These are phyloP conservation scores for Hemisphaericaspora subhashii DNA, from an alignment of 1,139 yeast genomes.

Conservation along the genomic window DNA sequence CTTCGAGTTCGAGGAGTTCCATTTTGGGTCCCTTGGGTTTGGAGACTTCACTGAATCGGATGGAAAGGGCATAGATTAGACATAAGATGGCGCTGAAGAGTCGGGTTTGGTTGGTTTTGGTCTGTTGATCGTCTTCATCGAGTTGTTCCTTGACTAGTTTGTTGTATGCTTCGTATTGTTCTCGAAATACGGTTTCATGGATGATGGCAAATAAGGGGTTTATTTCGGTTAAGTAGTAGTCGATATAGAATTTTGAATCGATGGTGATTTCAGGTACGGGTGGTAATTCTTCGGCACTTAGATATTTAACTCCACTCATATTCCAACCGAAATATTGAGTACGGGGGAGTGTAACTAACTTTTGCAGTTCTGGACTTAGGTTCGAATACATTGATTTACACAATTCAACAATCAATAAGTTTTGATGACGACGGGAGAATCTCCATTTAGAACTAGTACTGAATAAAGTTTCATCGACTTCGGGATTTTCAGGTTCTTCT, in stretches of 20 bases:
- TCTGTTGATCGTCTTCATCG: conserved; percentile 17
- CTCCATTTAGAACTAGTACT: conserved; percentile 47
- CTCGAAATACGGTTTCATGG: conserved; percentile 55
- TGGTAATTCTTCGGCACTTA: conserved; percentile 42
- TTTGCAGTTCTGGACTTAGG: conserved; percentile 38
- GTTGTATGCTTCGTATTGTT: conserved; percentile 47
- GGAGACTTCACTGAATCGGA: conserved; percentile 53
- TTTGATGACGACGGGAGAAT: conserved; percentile 51
- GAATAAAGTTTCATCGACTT: conserved; percentile 19
- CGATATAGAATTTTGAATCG: conserved; percentile 23
- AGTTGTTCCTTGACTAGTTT: conserved; percentile 13
- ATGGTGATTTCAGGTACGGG: conserved; percentile 25
- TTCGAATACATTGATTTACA: conserved; percentile 39
- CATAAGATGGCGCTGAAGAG: conserved; percentile 55
- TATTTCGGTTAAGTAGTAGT: conserved; percentile 49
- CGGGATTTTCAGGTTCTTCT: conserved; percentile 21
- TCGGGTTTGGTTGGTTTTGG: conserved; percentile 34
- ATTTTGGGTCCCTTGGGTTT: conserved; percentile 36
- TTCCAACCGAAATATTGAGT: conserved; percentile 69
- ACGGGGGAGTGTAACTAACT: conserved; percentile 49
- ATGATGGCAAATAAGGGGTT: conserved; percentile 56
- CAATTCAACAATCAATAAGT: conserved; percentile 46
- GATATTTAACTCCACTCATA: conserved; percentile 56
- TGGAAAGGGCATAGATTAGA: conserved; percentile 50
- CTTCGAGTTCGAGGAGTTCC: conserved; percentile 43